These are phyloP conservation scores for Aspergillus terreus DNA, from an alignment of 2,329 filamentous ascomycete species.

Conservation along the genomic window DNA sequence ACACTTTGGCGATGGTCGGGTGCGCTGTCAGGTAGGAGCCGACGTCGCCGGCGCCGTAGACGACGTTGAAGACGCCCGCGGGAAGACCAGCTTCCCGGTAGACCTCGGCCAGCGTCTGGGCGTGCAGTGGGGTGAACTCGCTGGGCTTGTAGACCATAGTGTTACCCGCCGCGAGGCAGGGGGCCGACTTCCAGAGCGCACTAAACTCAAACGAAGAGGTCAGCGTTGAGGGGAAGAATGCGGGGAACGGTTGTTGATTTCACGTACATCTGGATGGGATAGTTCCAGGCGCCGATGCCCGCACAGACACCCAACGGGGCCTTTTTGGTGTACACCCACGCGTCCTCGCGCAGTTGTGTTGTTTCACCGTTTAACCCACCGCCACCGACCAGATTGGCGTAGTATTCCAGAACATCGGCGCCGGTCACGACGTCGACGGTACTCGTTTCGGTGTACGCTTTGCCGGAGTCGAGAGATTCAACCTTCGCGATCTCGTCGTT, in stretches of 20 bases:
- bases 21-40: conserved; percentile 73
- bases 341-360: conserved; percentile 67
- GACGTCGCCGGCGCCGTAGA: conserved; percentile 75
- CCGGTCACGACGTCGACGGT: conserved; percentile 79
- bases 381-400: conserved; percentile 71
- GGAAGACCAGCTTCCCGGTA: conserved; percentile 77
- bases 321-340: conserved; percentile 80
- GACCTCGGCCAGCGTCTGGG: conserved; percentile 68
- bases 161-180: conserved; percentile 80
- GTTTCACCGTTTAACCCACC: conserved; percentile 79
- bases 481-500: conserved; percentile 76
- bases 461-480: conserved; percentile 83
- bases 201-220: conserved; percentile 18
- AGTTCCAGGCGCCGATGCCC: conserved; percentile 89
- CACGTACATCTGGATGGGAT: conserved; percentile 73
- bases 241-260: background rate
- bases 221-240: background rate
- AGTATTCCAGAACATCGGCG: conserved; percentile 82
- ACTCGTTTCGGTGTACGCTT: conserved; percentile 79
- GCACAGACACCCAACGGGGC: conserved; percentile 78
- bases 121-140: conserved; percentile 83
- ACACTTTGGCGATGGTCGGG: conserved; percentile 73
- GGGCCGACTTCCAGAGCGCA: conserved; percentile 83
- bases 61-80: conserved; percentile 79
- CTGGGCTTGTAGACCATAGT: conserved; percentile 90